phyloP scores from a whole-genome alignment of 2,329 filamentous ascomycete species.

The Balansia obtecta region DNA sequence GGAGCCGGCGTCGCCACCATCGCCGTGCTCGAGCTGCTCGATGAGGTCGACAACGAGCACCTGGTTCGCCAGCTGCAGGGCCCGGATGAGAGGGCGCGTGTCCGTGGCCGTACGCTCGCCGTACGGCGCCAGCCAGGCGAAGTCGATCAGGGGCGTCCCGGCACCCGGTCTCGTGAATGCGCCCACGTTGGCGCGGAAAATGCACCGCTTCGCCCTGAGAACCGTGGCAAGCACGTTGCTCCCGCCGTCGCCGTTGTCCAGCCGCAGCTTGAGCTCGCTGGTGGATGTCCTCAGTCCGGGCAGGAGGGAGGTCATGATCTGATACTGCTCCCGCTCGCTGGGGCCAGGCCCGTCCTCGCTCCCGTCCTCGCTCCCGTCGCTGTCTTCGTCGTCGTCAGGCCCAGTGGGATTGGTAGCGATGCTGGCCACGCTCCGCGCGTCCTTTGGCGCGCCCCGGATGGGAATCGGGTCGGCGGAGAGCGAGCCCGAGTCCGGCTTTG shows the following conservation, averaged over 20 bases:
- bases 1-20: slow-evolving; percentile 8
- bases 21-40: slow-evolving; percentile 4
- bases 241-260: not conserved
- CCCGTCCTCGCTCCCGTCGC: slow-evolving; percentile 2
- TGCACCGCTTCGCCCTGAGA: not conserved
- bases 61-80: slow-evolving; percentile 23
- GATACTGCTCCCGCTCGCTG: not conserved
- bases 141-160: slow-evolving; percentile 17
- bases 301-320: slow-evolving; percentile 1
- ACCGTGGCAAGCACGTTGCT: not conserved
- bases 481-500: not conserved
- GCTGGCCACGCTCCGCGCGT: slow-evolving; percentile 3
- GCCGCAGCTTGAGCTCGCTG: slow-evolving; percentile 4
- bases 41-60: slow-evolving; percentile 21
- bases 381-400: not conserved
- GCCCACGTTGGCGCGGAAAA: not conserved
- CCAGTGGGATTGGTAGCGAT: not conserved
- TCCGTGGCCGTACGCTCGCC: not conserved
- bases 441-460: slow-evolving; percentile 2
- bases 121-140: slow-evolving; percentile 7
- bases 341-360: not conserved
- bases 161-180: not conserved
- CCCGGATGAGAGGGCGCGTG: not conserved
- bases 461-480: not conserved
- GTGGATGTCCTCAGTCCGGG: slow-evolving; percentile 3